phyloP scores from a whole-genome alignment of 495 filamentous ascomycete genomes.

The Podospora didyma region DNA sequence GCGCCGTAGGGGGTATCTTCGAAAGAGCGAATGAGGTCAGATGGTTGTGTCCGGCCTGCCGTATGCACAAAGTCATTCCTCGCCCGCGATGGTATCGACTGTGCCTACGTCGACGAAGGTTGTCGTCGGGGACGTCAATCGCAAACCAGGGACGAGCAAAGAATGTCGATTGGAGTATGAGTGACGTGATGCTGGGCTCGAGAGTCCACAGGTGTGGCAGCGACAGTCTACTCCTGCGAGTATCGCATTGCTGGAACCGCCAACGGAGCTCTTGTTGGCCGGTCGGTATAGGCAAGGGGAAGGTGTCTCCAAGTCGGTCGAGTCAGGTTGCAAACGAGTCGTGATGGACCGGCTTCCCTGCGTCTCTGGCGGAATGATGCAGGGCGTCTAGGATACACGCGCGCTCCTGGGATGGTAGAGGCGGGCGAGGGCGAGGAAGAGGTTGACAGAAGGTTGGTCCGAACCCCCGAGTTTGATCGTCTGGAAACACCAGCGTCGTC shows the following conservation, averaged over 20 bases:
- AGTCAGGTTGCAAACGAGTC: constrained; percentile 2
- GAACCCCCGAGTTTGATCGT: constrained; percentile 31
- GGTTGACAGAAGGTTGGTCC: constrained; percentile 3
- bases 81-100: constrained; percentile 54
- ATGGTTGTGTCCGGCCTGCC: constrained; percentile 30
- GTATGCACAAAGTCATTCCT: constrained; percentile 46
- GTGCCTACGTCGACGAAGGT: constrained; percentile 31
- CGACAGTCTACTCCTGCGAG: constrained; percentile 14
- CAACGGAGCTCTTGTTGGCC: constrained; percentile 11
- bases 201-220: constrained; percentile 14
- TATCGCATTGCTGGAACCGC: constrained; percentile 20
- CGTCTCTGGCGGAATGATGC: neutral
- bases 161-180: constrained; percentile 8
- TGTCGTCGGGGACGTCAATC: constrained; percentile 12
- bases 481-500: constrained; percentile 16
- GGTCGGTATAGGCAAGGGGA: constrained; percentile 6
- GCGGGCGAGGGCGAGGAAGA: neutral
- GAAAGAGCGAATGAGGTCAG: constrained; percentile 14
- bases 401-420: neutral
- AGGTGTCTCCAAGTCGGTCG: constrained; percentile 1
- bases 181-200: constrained; percentile 7
- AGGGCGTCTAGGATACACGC: neutral
- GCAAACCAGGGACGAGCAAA: constrained; percentile 3
- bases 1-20: constrained; percentile 18
- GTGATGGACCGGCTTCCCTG: neutral